A percentile compares a stretch with the other conserved stretches of the same genome.
Conservation (phyloP, 352 stramenopile genomes). For the Saprolegnia diclina region DNA sequence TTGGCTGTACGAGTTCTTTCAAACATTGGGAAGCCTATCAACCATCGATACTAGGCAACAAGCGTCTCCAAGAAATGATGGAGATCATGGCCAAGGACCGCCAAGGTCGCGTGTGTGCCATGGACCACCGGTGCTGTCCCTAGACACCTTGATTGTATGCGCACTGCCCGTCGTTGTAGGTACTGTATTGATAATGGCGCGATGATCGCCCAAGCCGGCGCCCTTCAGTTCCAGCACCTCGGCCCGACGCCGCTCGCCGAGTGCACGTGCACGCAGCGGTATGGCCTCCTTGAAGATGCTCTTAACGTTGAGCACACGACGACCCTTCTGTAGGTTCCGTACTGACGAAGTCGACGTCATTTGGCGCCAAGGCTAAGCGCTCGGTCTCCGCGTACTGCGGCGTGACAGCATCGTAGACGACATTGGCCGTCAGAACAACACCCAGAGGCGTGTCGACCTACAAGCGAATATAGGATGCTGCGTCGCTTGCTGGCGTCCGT, state of each 20-base stretch:
- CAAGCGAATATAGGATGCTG: not conserved
- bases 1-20: slow-evolving; percentile 91
- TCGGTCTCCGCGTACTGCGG: not conserved
- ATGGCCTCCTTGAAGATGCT: slow-evolving; percentile 9
- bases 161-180: slow-evolving; percentile 31
- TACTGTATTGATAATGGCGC: slow-evolving; percentile 99
- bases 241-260: slow-evolving; percentile 87
- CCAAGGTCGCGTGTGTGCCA: slow-evolving; percentile 92
- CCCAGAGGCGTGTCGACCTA: not conserved
- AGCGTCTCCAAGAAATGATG: slow-evolving; percentile 97
- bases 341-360: slow-evolving; percentile 97
- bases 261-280: slow-evolving; percentile 92
- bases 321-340: slow-evolving; percentile 88
- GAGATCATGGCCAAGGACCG: slow-evolving; percentile 94
- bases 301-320: too few species aligned
- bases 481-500: not conserved
- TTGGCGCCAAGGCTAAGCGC: slow-evolving; percentile 84
- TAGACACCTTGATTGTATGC: slow-evolving; percentile 6
- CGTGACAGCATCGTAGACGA: slow-evolving; percentile 2
- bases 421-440: slow-evolving; percentile 9
- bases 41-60: slow-evolving; percentile 40
- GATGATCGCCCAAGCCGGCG: slow-evolving; percentile 99
- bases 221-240: slow-evolving; percentile 96
- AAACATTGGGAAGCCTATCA: not conserved
- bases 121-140: slow-evolving; percentile 87